Conservation (phyloP, 2,329 filamentous ascomycete species). For the Whalleya microplaca region DNA sequence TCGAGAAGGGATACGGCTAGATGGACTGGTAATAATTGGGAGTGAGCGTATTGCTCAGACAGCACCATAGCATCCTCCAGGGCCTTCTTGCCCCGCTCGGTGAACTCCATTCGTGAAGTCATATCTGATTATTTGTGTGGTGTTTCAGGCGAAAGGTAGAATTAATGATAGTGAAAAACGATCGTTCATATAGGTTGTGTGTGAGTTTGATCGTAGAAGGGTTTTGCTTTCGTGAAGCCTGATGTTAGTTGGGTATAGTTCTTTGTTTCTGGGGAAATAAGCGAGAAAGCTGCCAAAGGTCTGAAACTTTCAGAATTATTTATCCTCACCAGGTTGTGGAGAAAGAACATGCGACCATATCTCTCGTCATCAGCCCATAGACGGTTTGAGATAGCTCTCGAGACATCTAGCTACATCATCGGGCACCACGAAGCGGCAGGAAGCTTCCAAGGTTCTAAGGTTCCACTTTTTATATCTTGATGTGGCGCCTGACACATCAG, state of each 20-base stretch:
- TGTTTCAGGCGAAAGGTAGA: constrained; percentile 18
- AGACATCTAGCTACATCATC: constrained; percentile 29
- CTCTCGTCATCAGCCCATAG: constrained; percentile 1
- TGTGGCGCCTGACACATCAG: no score
- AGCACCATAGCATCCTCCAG: constrained; percentile 86
- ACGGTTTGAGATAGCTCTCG: constrained; percentile 14
- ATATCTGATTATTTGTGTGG: constrained; percentile 47
- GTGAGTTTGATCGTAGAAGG: neutral
- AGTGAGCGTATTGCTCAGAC: constrained; percentile 87
- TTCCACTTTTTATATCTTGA: neutral
- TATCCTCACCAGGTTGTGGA: constrained; percentile 1
- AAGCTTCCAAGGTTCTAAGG: neutral
- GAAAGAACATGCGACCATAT: neutral
- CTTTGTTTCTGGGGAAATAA: neutral
- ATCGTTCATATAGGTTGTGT: constrained; percentile 18
- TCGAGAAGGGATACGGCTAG: constrained; percentile 83
- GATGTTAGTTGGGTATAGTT: neutral
- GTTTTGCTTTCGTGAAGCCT: neutral
- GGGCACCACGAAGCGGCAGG: constrained; percentile 5
- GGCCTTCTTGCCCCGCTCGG: constrained; percentile 88
- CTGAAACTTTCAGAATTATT: neutral
- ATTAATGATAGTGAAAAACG: constrained; percentile 2
- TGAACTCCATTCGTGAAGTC: constrained; percentile 86
- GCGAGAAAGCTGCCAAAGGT: neutral
- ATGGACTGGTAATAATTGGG: constrained; percentile 88